Conservation (phyloP, 495 filamentous ascomycete species). For the Daldinia decipiens region DNA sequence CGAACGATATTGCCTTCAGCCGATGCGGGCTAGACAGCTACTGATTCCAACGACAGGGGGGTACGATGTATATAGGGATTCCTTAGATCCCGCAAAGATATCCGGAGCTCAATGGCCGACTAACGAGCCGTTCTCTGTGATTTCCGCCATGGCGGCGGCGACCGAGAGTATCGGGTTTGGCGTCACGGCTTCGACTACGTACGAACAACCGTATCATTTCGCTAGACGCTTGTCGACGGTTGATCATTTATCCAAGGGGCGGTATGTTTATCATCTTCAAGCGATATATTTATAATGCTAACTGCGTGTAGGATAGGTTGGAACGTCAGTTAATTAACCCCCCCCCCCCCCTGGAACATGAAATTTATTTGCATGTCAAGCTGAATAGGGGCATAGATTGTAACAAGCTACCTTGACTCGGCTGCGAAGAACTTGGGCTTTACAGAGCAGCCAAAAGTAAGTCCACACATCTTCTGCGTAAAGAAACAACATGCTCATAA, state of each 20-base stretch:
- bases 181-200: constrained; percentile 72
- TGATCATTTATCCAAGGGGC: constrained; percentile 73
- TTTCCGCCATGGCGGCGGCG: constrained; percentile 59
- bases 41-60: constrained; percentile 49
- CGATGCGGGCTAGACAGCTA: background rate
- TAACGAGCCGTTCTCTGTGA: constrained; percentile 59
- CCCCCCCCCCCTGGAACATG: background rate
- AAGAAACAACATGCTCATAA: constrained; percentile 2
- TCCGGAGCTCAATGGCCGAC: constrained; percentile 76
- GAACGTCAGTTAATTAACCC: constrained; percentile 64
- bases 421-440: constrained; percentile 70
- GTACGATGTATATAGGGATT: constrained; percentile 73
- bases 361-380: background rate
- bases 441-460: constrained; percentile 58
- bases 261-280: constrained; percentile 44
- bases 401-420: constrained; percentile 74
- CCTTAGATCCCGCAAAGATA: constrained; percentile 65
- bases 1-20: background rate
- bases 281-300: constrained; percentile 4
- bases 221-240: constrained; percentile 71
- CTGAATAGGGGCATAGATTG: constrained; percentile 54
- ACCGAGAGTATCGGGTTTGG: constrained; percentile 73
- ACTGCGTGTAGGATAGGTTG: constrained; percentile 59
- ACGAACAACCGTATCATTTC: constrained; percentile 76
- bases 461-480: background rate